Evolutionary conservation across 768 basidiomycete species (phyloP).

Genomic region (Crassisporium funariophilum): DNA sequence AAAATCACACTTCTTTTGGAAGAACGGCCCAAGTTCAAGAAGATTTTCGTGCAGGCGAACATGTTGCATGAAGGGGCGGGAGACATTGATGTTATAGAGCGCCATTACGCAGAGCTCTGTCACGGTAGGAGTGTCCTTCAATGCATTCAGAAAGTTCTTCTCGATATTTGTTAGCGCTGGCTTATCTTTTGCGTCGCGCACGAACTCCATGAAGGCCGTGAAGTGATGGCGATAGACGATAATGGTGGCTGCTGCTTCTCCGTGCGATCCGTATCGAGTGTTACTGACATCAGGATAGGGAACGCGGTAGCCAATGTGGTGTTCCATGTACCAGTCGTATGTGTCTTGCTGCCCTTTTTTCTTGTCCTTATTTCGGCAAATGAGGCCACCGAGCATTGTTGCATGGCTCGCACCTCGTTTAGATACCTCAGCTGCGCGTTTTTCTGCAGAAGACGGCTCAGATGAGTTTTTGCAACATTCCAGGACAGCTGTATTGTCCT

Average conservation of each 20-base stretch:
- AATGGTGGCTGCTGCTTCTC: slow-evolving; percentile 7
- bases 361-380: no score
- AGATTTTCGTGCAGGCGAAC: slow-evolving; percentile 18
- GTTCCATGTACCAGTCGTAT: no score
- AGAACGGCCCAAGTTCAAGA: slow-evolving; percentile 22
- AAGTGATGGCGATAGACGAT: slow-evolving; percentile 5
- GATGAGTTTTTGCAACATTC: neutral
- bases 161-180: slow-evolving; percentile 23
- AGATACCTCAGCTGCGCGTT: no score
- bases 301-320: no score
- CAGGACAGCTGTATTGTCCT: neutral
- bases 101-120: slow-evolving; percentile 23
- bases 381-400: no score
- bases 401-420: no score
- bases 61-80: slow-evolving; percentile 23
- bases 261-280: slow-evolving; percentile 12
- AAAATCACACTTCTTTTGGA: slow-evolving; percentile 11
- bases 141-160: slow-evolving; percentile 20
- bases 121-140: slow-evolving; percentile 21
- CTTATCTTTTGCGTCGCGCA: slow-evolving; percentile 19
- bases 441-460: neutral
- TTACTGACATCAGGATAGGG: no score
- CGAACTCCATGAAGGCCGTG: slow-evolving; percentile 16
- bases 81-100: slow-evolving; percentile 16
- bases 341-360: no score